Percentiles rank a stretch among this genome's conserved stretches.
These are phyloP conservation scores for Fusarium acutatum DNA, from an alignment of 2,329 filamentous ascomycete species.

Conservation along the genomic window DNA sequence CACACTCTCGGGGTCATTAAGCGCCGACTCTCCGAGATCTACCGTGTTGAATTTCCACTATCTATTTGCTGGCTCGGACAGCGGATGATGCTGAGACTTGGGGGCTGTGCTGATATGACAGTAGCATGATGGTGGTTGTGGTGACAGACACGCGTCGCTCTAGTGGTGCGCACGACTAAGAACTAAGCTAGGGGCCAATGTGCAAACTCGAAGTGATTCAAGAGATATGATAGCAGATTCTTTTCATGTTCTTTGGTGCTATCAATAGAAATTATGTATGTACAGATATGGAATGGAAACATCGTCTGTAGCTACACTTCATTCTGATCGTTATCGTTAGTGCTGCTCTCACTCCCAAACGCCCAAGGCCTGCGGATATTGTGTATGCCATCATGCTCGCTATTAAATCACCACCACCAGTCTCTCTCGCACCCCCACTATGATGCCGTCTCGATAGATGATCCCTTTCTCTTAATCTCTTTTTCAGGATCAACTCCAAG, in stretches of 20 bases:
- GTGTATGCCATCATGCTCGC: constrained; percentile 13
- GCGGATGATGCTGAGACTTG: background rate
- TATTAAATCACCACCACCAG: background rate
- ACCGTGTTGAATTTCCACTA: too few relatives aligned
- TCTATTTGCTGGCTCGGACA: background rate
- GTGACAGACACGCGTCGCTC: background rate
- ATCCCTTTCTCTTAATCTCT: constrained; percentile 21
- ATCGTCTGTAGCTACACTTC: background rate
- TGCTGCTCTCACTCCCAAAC: background rate
- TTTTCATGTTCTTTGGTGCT: constrained; percentile 10
- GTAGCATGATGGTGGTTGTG: background rate
- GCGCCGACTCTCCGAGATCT: background rate
- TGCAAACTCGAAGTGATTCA: background rate
- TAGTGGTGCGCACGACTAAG: background rate
- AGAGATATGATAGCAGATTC: background rate
- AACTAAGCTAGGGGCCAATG: background rate
- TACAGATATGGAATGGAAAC: constrained; percentile 3
- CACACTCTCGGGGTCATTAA: background rate
- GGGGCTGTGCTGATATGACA: constrained; percentile 3
- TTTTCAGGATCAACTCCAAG: constrained; percentile 37
- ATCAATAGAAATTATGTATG: background rate
- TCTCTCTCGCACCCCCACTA: background rate
- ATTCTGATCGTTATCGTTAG: constrained; percentile 12
- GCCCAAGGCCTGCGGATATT: background rate
- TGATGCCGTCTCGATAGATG: constrained; percentile 15